Percentiles rank a stretch among this genome's conserved stretches.
phyloP scores from a whole-genome alignment of 495 filamentous ascomycete species.

The Thermochaetoides thermophila region DNA sequence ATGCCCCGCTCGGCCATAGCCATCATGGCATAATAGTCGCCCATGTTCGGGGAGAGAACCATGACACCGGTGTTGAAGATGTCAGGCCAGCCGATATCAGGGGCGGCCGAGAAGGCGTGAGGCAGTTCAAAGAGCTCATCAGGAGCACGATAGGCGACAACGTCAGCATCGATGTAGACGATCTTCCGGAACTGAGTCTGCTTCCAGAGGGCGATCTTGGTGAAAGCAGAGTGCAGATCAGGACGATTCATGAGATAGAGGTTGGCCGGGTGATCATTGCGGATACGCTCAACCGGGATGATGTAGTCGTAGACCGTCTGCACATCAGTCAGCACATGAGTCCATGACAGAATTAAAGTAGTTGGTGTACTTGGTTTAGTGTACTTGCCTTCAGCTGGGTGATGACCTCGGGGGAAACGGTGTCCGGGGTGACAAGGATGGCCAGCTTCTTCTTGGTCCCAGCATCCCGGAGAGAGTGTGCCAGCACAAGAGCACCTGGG shows the following conservation, averaged over 20 bases:
- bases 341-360: conserved; percentile 1
- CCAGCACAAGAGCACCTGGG: conserved; percentile 79
- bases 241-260: conserved; percentile 81
- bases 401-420: conserved; percentile 54
- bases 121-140: conserved; percentile 81
- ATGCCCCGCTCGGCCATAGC: conserved; percentile 72
- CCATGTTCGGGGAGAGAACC: conserved; percentile 73
- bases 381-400: conserved; percentile 51
- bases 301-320: conserved; percentile 80
- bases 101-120: conserved; percentile 71
- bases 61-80: conserved; percentile 96
- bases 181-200: conserved; percentile 80
- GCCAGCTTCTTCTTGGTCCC: conserved; percentile 77
- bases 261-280: conserved; percentile 63
- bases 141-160: conserved; percentile 71
- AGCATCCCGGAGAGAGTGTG: conserved; percentile 86
- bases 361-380: background rate
- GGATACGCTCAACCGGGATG: conserved; percentile 67
- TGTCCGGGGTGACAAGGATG: conserved; percentile 66
- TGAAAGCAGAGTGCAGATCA: conserved; percentile 83
- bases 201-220: conserved; percentile 91
- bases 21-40: conserved; percentile 71
- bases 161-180: conserved; percentile 84
- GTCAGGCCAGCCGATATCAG: conserved; percentile 97
- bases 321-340: conserved; percentile 1